phyloP scores from a whole-genome alignment of 2,329 filamentous ascomycete genomes.

The Scortechinia acanthostroma region DNA sequence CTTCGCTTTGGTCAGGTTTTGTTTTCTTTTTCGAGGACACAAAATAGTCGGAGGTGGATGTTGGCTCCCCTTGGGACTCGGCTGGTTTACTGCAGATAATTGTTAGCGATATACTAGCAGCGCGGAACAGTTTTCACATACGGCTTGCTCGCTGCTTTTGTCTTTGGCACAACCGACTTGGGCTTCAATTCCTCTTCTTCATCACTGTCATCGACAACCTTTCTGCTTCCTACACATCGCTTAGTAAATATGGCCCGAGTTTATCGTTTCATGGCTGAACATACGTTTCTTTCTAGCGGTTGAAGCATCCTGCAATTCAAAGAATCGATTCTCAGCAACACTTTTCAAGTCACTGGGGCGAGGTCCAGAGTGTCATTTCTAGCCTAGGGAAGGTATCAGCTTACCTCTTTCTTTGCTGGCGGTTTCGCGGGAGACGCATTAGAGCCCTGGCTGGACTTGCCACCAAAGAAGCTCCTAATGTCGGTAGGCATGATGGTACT shows the following conservation, averaged over 20 bases:
- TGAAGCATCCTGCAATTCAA: not conserved
- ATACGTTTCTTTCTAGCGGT: not conserved
- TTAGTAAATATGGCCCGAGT: not conserved
- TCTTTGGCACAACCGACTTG: not conserved
- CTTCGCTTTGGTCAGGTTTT: not conserved
- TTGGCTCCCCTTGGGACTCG: not conserved
- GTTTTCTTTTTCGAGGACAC: not conserved
- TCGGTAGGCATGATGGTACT: not conserved
- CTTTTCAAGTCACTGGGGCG: too few relatives aligned
- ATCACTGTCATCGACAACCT: constrained; percentile 55
- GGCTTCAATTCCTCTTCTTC: constrained; percentile 42
- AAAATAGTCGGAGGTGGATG: constrained; percentile 1
- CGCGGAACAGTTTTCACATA: not conserved
- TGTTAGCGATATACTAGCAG: not conserved
- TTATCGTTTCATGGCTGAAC: not conserved
- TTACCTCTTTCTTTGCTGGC: constrained; percentile 1
- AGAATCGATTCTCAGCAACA: too few relatives aligned
- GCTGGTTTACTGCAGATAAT: not conserved
- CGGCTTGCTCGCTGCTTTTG: not conserved
- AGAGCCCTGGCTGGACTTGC: not conserved
- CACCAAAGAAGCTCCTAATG: constrained; percentile 2
- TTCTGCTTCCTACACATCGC: constrained; percentile 27
- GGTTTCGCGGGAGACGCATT: not conserved
- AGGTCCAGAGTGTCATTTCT: too few relatives aligned
- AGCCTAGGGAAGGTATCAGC: not conserved